Conservation (phyloP, 805 yeast genomes). For the Candida odintsovae region DNA sequence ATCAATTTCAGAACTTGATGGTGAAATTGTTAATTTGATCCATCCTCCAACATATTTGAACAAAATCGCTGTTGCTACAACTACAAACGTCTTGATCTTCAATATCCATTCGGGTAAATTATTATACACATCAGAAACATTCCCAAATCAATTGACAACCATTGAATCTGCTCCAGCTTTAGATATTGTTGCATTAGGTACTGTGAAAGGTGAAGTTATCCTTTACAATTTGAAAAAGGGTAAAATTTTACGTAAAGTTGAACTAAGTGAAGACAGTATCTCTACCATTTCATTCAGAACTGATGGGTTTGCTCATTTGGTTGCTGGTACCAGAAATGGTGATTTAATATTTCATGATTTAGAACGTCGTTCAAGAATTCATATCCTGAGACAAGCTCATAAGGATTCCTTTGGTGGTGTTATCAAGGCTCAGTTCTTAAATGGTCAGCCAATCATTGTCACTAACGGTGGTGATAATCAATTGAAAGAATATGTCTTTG, state of each 20-base stretch:
- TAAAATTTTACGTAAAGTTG: conserved; percentile 44
- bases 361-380: conserved; percentile 65
- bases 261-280: conserved; percentile 32
- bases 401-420: conserved; percentile 73
- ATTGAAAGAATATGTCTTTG: conserved; percentile 87
- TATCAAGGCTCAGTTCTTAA: conserved; percentile 63
- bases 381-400: conserved; percentile 68
- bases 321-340: conserved; percentile 73
- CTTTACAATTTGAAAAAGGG: conserved; percentile 68
- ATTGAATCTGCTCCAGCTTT: conserved; percentile 82
- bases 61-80: conserved; percentile 81
- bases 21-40: conserved; percentile 58
- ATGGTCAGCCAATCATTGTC: conserved; percentile 87
- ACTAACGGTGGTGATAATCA: conserved; percentile 90
- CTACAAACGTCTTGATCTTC: conserved; percentile 50
- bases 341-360: conserved; percentile 84
- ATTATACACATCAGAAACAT: conserved; percentile 50
- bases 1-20: conserved; percentile 54
- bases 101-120: conserved; percentile 77
- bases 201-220: conserved; percentile 57
- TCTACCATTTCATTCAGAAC: conserved; percentile 79
- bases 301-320: conserved; percentile 81
- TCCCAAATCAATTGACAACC: conserved; percentile 55
- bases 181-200: conserved; percentile 77
- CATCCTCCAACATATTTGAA: conserved; percentile 93